Conservation (phyloP, 345 rosid species). For the Dovyalis caffra region DNA sequence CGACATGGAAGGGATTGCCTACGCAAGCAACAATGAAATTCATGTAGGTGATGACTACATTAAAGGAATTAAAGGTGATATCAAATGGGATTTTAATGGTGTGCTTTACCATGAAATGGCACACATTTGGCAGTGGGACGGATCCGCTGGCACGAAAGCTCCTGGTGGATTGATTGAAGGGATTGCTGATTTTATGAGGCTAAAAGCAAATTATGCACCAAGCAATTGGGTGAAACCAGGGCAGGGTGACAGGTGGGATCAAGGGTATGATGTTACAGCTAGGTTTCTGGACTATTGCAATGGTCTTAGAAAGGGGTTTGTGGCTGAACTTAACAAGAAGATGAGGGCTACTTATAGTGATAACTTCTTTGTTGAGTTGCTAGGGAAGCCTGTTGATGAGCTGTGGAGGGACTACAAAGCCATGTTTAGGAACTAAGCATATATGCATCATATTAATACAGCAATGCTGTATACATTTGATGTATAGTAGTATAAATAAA, state of each 20-base stretch:
- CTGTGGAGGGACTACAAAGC: constrained; percentile 35
- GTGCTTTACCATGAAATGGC: constrained; percentile 34
- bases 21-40: constrained; percentile 19
- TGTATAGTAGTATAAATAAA: too few species aligned
- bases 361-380: constrained; percentile 20
- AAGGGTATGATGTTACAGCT: constrained; percentile 20
- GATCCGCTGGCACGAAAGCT: constrained; percentile 12
- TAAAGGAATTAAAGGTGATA: constrained; percentile 18
- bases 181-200: constrained; percentile 25
- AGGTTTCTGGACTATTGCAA: constrained; percentile 29
- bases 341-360: constrained; percentile 18
- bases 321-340: constrained; percentile 32
- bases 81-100: constrained; percentile 21
- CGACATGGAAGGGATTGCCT: constrained; percentile 27
- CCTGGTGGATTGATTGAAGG: constrained; percentile 23
- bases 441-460: too few species aligned
- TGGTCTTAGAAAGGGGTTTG: constrained; percentile 28
- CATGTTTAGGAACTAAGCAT: constrained; percentile 2
- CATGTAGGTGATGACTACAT: constrained; percentile 32
- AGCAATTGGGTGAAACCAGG: constrained; percentile 8
- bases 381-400: constrained; percentile 32
- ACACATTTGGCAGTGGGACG: constrained; percentile 30
- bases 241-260: constrained; percentile 16
- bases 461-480: too few species aligned
- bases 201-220: constrained; percentile 7